Conservation (phyloP, 768 basidiomycete genomes). For the Galerina sulciceps region DNA sequence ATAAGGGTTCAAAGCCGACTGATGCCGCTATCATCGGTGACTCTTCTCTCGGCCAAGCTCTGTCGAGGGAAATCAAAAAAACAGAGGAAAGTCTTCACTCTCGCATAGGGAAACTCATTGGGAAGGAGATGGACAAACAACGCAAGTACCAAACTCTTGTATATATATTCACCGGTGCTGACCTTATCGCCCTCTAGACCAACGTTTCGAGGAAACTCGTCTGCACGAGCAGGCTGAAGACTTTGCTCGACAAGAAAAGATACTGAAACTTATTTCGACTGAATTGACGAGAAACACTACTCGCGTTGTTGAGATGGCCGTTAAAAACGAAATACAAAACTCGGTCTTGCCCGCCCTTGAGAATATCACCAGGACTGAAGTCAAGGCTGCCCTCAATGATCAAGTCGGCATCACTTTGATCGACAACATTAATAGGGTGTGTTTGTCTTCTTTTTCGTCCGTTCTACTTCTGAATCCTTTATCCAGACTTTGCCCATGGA, state of each 20-base stretch:
- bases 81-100: constrained; percentile 80
- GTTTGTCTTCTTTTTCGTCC: constrained; percentile 23
- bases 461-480: constrained; percentile 14
- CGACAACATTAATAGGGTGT: constrained; percentile 74
- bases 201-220: constrained; percentile 83
- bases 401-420: constrained; percentile 77
- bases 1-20: constrained; percentile 35
- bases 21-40: constrained; percentile 52
- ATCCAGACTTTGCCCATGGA: constrained; percentile 74
- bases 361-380: constrained; percentile 80
- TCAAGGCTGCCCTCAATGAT: constrained; percentile 76
- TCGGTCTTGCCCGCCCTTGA: constrained; percentile 85
- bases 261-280: constrained; percentile 85
- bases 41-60: constrained; percentile 55
- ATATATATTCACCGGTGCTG: constrained; percentile 10
- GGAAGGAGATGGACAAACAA: constrained; percentile 90
- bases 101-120: constrained; percentile 77
- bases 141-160: constrained; percentile 50
- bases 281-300: constrained; percentile 89
- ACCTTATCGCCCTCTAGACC: constrained; percentile 49
- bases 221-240: constrained; percentile 79
- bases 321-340: constrained; percentile 83
- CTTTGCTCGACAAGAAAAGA: constrained; percentile 85
- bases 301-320: constrained; percentile 86
- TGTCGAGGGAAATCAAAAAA: constrained; percentile 81